Evolutionary conservation across 306 rosid species (phyloP), one percentile per base, ranked within the genome.

Genomic region (Bauhinia variegata): DNA sequence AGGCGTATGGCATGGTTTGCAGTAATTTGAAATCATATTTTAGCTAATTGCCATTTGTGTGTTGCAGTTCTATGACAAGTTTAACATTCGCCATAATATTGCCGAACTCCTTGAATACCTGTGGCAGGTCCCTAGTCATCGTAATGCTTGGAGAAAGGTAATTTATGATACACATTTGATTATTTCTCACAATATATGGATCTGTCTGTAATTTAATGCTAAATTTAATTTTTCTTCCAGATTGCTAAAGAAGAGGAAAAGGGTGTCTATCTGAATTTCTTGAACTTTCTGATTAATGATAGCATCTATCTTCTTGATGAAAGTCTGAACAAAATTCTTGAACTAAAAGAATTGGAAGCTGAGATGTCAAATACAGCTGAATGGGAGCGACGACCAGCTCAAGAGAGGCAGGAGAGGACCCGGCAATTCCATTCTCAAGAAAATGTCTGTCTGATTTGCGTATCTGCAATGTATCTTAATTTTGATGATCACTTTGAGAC

Each of bases 101-200:
- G 97, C 99, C 3, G 99, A 95, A 61, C 97, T 95, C 76, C 99
- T 95, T 4, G 99, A 95, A 70, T 90, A 95, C 86, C 85, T 95
- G 30, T 95, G 99, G 97, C 96, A 88, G 78, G 97, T 95, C 68
- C 99, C 99, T 70, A 88, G 95, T 82, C 99, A 95, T 79, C 97
- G 86, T 31, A 95, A 87, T 84, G 95, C 99, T 37, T 95, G 99
- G 99, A 90, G 89, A 82, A 85, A 84, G 97, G 99, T 95, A 78
- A 67, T 63, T 8, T 66, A 50, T 46, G 3, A 62, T 34, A 39
- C 11, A 53, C 23, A 68, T 34, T 60, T 41, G 39, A 39, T 6
- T 55, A 41, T 31, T 37, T 68, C 18, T 64, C 43, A 19, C 15
- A 17, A 5, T 54, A 44, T 32, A 63, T 41, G 18, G 18, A 54